Base-by-base conservation (phyloP, 2,329 filamentous ascomycete genomes). In the Ophiocordyceps robertsii region DNA sequence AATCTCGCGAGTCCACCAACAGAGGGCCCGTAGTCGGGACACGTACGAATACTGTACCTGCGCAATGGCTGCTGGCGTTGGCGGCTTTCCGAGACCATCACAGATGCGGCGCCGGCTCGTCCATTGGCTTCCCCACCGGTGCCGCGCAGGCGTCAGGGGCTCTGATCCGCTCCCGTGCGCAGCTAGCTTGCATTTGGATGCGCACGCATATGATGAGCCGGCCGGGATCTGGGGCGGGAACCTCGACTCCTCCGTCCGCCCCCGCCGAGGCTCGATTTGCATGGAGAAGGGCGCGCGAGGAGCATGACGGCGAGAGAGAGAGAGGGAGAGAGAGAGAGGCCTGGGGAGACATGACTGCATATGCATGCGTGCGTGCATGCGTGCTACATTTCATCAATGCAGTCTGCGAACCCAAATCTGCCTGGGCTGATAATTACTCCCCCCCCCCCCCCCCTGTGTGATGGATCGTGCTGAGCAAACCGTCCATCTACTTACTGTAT, bases 21-120 rank as follows among this genome's bases (percentile, higher is more conserved):
- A 4, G 24, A 24, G 24, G 24, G 24, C 24, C 24, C 24, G 24
- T 24, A 24, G 4, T 7, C 24, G 24, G 24, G 24, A n/a, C n/a
- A n/a, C n/a, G n/a, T n/a, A n/a, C n/a, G n/a, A n/a, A n/a, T n/a
- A n/a, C n/a, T n/a, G n/a, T n/a, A n/a, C n/a, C n/a, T n/a, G n/a
- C n/a, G n/a, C n/a, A n/a, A n/a, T n/a, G n/a, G 24, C 24, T 4
- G 24, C 24, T 24, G 24, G 24, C 4, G 24, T 24, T 24, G 24
- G 24, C 24, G 24, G 24, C 24, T 24, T 24, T n/a, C 3, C 19
- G 21, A 40, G 29, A 17, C 39, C 19, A 36, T n/a, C 39, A 16
- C 13, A 30, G 40, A 35, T 30, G 40, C 32, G 36, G 39, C 39
- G 32, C 19, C 31, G 46, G 46, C 17, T 24, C 24, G 7, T 24